A percentile compares a stretch with the other conserved stretches of the same genome.
Evolutionary conservation across 257 asterid genomes (phyloP).

Genomic region (Solanum arcanum): DNA sequence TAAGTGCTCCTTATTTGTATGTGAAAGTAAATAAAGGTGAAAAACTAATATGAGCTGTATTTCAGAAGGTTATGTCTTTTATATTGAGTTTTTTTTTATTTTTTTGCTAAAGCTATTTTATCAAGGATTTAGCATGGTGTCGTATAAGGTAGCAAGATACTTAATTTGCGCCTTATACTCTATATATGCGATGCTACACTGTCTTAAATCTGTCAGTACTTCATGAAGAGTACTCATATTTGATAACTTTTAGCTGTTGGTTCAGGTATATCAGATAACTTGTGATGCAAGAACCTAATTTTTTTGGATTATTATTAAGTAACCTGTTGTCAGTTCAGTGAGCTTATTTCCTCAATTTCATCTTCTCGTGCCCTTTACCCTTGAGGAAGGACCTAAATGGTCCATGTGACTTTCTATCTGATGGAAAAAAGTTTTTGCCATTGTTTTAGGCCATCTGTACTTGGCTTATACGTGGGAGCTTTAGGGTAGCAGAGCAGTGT

Average conservation of each 20-base stretch:
- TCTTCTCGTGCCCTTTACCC: not conserved
- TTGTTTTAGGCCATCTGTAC: not conserved
- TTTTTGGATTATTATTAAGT: not conserved
- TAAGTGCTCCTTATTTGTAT: not conserved
- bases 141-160: not conserved
- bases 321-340: not conserved
- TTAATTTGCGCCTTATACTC: not conserved
- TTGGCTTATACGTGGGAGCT: not conserved
- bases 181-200: not conserved
- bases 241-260: not conserved
- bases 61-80: not conserved
- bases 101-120: not conserved
- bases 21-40: not conserved
- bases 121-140: not conserved
- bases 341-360: not conserved
- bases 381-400: not conserved
- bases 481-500: not conserved
- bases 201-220: not conserved
- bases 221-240: not conserved
- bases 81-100: not conserved
- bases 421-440: not conserved
- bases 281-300: not conserved
- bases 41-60: not conserved
- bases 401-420: not conserved
- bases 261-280: not conserved